Evolutionary conservation across 352 stramenopile species (phyloP).

Genomic region (Pythium brassicae): DNA sequence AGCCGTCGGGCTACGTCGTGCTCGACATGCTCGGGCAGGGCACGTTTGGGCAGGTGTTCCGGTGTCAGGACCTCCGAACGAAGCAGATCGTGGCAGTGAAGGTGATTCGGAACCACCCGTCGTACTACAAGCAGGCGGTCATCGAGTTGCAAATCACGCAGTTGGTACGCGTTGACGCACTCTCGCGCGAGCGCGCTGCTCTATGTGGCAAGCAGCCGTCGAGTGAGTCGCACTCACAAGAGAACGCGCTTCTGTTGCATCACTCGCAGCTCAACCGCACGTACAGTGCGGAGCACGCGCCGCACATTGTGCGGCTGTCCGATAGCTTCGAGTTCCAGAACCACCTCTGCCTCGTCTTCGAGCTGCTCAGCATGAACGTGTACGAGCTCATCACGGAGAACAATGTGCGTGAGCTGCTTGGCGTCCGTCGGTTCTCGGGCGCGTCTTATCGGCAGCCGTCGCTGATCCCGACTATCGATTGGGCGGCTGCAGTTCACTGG

Average conservation of each 20-base stretch:
- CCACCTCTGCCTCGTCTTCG: constrained; percentile 95
- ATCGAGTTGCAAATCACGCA: constrained; percentile 93
- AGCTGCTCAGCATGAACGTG: constrained; percentile 91
- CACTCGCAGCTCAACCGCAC: constrained; percentile 23
- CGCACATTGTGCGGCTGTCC: constrained; percentile 84
- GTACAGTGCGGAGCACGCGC: constrained; percentile 22
- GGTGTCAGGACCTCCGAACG: constrained; percentile 38
- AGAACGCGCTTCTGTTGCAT: neutral
- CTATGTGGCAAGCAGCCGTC: neutral
- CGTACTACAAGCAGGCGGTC: constrained; percentile 89
- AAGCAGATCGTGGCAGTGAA: constrained; percentile 91
- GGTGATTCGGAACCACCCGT: constrained; percentile 96
- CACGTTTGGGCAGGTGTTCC: constrained; percentile 59
- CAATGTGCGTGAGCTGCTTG: constrained; percentile 25
- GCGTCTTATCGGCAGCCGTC: too few relatives aligned
- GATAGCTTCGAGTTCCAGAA: constrained; percentile 89
- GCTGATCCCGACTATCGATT: neutral
- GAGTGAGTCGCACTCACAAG: neutral
- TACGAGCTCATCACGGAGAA: constrained; percentile 94
- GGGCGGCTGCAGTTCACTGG: constrained; percentile 43
- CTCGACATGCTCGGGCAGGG: constrained; percentile 92
- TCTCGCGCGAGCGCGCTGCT: too few relatives aligned
- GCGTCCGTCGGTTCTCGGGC: neutral
- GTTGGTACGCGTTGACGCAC: too few relatives aligned
- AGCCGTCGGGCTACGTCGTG: constrained; percentile 65